These are phyloP conservation scores for Hibiscus syriacus DNA, from an alignment of 345 rosid species.

Conservation along the genomic window DNA sequence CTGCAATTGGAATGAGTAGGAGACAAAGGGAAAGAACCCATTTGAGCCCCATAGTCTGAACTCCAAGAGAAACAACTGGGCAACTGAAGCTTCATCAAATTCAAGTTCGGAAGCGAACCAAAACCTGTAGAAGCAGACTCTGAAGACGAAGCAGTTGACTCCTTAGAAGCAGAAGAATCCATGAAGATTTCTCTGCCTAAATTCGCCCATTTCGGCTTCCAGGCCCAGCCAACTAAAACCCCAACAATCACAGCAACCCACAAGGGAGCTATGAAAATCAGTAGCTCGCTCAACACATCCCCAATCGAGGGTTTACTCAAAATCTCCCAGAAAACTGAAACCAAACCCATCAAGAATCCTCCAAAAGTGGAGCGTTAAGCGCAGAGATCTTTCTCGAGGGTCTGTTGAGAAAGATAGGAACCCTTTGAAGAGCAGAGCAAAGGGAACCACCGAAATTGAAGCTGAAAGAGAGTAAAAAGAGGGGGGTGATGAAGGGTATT, in stretches of 20 bases:
- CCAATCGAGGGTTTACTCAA: conserved; percentile 37
- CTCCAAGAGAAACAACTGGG: conserved; percentile 42
- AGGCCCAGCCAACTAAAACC: conserved; percentile 86
- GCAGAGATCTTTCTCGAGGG: conserved; percentile 42
- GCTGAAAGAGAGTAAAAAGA: not conserved
- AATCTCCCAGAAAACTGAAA: conserved; percentile 44
- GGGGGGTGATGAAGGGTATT: not conserved
- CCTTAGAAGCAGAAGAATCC: conserved; percentile 53
- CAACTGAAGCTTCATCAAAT: conserved; percentile 42
- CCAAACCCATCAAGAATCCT: conserved; percentile 53
- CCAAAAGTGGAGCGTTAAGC: conserved; percentile 22
- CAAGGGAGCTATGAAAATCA: conserved; percentile 49
- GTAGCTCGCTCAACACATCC: conserved; percentile 38
- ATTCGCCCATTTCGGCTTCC: conserved; percentile 92
- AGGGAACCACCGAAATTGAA: not conserved
- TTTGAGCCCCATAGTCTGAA: conserved; percentile 27
- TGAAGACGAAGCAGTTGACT: not conserved
- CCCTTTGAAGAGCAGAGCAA: not conserved
- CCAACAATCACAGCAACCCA: conserved; percentile 85
- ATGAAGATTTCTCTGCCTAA: conserved; percentile 31
- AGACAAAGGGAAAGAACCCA: conserved; percentile 18
- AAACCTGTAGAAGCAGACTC: conserved; percentile 9
- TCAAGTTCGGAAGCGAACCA: conserved; percentile 30
- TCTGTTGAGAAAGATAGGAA: not conserved
- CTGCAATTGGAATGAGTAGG: conserved; percentile 35